phyloP scores from a whole-genome alignment of 2,329 filamentous ascomycete species.

The Paraphoma sp. region DNA sequence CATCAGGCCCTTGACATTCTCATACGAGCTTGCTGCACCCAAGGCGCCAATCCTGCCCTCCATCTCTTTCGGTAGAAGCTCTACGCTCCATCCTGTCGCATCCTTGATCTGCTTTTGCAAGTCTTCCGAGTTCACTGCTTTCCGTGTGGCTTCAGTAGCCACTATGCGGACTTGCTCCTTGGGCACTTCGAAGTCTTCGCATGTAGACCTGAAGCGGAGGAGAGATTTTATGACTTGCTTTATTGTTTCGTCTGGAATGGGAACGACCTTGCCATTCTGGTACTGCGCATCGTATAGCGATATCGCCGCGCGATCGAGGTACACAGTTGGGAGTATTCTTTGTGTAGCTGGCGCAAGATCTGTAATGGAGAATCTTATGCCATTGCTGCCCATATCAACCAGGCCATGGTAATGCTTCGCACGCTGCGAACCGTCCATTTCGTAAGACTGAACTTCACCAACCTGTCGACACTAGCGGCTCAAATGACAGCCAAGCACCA shows the following conservation, averaged over 20 bases:
- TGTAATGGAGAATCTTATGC: slow-evolving; percentile 90
- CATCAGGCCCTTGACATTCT: slow-evolving; percentile 75
- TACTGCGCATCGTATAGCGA: slow-evolving; percentile 84
- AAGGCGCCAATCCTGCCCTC: slow-evolving; percentile 84
- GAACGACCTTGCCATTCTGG: slow-evolving; percentile 50
- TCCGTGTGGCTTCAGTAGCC: slow-evolving; percentile 88
- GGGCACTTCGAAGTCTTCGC: slow-evolving; percentile 72
- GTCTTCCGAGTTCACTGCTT: slow-evolving; percentile 73
- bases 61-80: slow-evolving; percentile 76
- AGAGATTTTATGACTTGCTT: slow-evolving; percentile 70
- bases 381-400: slow-evolving; percentile 68
- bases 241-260: slow-evolving; percentile 68
- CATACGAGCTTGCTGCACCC: slow-evolving; percentile 79
- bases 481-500: slow-evolving; percentile 18
- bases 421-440: slow-evolving; percentile 20
- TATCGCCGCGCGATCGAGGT: slow-evolving; percentile 78
- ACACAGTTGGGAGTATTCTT: slow-evolving; percentile 78
- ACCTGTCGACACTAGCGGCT: slow-evolving; percentile 19
- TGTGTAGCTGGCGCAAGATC: slow-evolving; percentile 74
- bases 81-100: slow-evolving; percentile 71
- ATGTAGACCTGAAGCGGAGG: slow-evolving; percentile 74
- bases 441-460: slow-evolving; percentile 16
- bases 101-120: slow-evolving; percentile 71
- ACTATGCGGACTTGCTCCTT: slow-evolving; percentile 72
- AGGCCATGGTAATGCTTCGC: slow-evolving; percentile 38